phyloP scores from a whole-genome alignment of 495 filamentous ascomycete species.

The Aspergillus incahuasiensis region DNA sequence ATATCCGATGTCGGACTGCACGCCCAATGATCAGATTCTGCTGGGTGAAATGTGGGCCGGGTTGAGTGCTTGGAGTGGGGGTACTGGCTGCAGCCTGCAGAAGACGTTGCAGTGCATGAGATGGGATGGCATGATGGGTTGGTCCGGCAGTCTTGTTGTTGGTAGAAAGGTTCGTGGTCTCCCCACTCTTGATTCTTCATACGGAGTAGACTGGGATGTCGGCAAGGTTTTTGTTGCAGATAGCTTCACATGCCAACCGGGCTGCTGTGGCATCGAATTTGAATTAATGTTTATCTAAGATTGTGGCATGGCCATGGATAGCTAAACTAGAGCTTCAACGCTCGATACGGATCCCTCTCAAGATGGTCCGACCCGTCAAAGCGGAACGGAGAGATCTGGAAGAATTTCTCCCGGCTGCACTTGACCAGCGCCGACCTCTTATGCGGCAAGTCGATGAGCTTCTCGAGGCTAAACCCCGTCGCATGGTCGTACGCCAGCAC shows the following conservation, averaged over 20 bases:
- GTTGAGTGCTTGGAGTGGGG: no score
- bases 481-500: constrained; percentile 58
- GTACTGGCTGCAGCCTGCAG: not conserved
- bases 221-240: not conserved
- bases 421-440: constrained; percentile 55
- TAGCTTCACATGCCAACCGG: not conserved
- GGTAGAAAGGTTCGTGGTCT: no score
- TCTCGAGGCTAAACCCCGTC: constrained; percentile 55
- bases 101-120: not conserved
- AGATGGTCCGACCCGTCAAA: constrained; percentile 21
- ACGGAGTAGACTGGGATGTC: no score
- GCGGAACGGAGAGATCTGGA: constrained; percentile 54
- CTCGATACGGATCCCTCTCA: constrained; percentile 28
- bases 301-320: no score
- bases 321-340: constrained; percentile 12
- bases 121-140: not conserved
- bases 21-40: not conserved
- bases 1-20: not conserved
- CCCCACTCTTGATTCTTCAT: no score
- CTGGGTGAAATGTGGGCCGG: not conserved
- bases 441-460: constrained; percentile 56
- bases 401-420: constrained; percentile 56
- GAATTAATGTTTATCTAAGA: not conserved
- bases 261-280: not conserved
- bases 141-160: no score